Conservation (phyloP, 176 grass and related monocot species). For the Puya raimondii region DNA sequence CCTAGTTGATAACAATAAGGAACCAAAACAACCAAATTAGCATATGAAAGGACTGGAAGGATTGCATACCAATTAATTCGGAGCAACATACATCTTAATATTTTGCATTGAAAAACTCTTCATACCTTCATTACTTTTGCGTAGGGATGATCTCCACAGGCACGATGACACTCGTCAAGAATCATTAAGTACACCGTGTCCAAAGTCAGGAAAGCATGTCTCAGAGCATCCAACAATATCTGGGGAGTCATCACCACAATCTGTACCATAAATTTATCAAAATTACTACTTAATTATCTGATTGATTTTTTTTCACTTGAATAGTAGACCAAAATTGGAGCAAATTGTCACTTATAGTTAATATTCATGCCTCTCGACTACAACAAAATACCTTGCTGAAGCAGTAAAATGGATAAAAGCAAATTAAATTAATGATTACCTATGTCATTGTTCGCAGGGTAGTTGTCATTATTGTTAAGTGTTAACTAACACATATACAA, state of each 20-base stretch:
- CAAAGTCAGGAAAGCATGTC: conserved; percentile 44
- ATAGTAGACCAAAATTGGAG: not conserved
- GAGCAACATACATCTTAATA: not conserved
- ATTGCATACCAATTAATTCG: not conserved
- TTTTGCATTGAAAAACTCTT: not conserved
- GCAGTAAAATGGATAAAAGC: too few species aligned
- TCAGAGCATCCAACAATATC: conserved; percentile 51
- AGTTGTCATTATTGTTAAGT: too few species aligned
- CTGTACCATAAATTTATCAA: conserved; percentile 20
- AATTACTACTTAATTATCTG: not conserved
- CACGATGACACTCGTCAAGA: conserved; percentile 64
- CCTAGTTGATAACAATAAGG: conserved; percentile 24
- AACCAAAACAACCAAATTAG: conserved; percentile 9
- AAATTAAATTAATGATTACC: too few species aligned
- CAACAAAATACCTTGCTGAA: too few species aligned
- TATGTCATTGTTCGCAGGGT: too few species aligned
- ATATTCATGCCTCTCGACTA: too few species aligned
- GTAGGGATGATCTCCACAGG: conserved; percentile 59
- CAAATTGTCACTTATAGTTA: not conserved
- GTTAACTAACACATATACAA: too few species aligned
- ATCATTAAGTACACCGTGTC: conserved; percentile 34
- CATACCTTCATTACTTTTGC: conserved; percentile 51
- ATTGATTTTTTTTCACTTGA: conserved; percentile 8
- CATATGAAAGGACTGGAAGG: not conserved
- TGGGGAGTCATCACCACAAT: conserved; percentile 51